phyloP scores from a whole-genome alignment of 2,329 filamentous ascomycete genomes.

The Scytalidium sp. region DNA sequence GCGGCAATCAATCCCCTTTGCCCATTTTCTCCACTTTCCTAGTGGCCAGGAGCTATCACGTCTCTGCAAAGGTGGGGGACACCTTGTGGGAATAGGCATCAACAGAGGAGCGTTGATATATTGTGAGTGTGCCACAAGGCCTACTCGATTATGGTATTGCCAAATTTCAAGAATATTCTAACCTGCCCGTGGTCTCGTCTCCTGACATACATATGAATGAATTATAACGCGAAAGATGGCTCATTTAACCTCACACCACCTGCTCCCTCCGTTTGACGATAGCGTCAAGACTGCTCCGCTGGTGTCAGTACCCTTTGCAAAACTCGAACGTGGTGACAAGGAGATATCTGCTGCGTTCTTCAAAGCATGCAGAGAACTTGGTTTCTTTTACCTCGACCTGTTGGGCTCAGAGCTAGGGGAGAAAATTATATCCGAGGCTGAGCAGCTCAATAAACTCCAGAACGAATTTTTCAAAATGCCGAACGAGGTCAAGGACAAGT shows the following conservation, averaged over 20 bases:
- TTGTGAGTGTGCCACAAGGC: too few relatives aligned
- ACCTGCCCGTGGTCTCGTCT: too few relatives aligned
- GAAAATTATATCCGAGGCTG: conserved; percentile 14
- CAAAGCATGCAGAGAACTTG: conserved; percentile 17
- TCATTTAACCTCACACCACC: not conserved
- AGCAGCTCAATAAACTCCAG: conserved; percentile 16
- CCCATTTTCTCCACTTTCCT: too few relatives aligned
- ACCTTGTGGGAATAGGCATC: too few relatives aligned
- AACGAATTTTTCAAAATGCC: conserved; percentile 33
- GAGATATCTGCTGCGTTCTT: conserved; percentile 10
- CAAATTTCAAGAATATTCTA: too few relatives aligned
- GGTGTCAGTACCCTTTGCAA: not conserved
- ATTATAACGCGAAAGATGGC: too few relatives aligned
- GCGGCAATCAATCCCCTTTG: too few relatives aligned
- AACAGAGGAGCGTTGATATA: too few relatives aligned
- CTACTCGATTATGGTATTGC: too few relatives aligned
- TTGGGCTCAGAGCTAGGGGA: conserved; percentile 14
- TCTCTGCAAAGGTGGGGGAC: too few relatives aligned
- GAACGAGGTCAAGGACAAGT: conserved; percentile 49
- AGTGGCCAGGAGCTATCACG: too few relatives aligned
- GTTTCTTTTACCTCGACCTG: conserved; percentile 25
- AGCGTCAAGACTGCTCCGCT: not conserved
- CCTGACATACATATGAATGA: too few relatives aligned
- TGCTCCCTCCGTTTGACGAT: not conserved
- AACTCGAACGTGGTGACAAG: not conserved